Conservation (phyloP, 768 basidiomycete genomes). For the Cantharellus anzutake region DNA sequence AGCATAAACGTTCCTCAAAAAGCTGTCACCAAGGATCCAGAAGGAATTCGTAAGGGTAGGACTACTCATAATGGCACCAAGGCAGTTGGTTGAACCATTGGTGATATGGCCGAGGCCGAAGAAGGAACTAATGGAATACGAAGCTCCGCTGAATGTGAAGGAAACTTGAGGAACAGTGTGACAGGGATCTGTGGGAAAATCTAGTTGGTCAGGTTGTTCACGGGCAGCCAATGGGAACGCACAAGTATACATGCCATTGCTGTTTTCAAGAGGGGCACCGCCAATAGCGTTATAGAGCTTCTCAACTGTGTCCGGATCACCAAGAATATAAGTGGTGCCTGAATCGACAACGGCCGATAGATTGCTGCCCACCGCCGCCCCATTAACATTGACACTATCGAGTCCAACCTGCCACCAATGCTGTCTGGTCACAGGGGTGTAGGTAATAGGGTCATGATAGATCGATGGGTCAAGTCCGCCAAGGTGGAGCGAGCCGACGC, state of each 20-base stretch:
- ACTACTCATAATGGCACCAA: slow-evolving; percentile 5
- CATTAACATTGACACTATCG: slow-evolving; percentile 7
- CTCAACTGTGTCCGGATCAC: slow-evolving; percentile 8
- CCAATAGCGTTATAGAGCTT: slow-evolving; percentile 15
- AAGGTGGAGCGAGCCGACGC: slow-evolving; percentile 15
- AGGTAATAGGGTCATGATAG: slow-evolving; percentile 18
- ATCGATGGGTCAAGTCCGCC: slow-evolving; percentile 19
- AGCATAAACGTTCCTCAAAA: slow-evolving; percentile 3
- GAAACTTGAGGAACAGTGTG: background rate
- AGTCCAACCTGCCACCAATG: slow-evolving; percentile 15
- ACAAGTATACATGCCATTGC: slow-evolving; percentile 8
- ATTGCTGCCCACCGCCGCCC: slow-evolving; percentile 5
- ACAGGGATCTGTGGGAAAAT: slow-evolving; percentile 3
- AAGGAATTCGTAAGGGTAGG: background rate
- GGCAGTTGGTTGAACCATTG: slow-evolving; percentile 2
- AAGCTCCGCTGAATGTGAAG: slow-evolving; percentile 6
- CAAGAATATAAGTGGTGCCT: slow-evolving; percentile 16
- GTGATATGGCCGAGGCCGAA: slow-evolving; percentile 16
- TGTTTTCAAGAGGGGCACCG: slow-evolving; percentile 9
- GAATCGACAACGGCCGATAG: slow-evolving; percentile 18
- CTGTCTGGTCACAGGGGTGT: slow-evolving; percentile 14
- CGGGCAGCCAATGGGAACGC: background rate
- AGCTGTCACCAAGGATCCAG: slow-evolving; percentile 3
- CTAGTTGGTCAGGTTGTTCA: background rate
- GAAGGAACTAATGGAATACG: slow-evolving; percentile 11